These are phyloP conservation scores for Ophiostoma sp. DNA, from an alignment of 2,329 filamentous ascomycete species.

Conservation along the genomic window DNA sequence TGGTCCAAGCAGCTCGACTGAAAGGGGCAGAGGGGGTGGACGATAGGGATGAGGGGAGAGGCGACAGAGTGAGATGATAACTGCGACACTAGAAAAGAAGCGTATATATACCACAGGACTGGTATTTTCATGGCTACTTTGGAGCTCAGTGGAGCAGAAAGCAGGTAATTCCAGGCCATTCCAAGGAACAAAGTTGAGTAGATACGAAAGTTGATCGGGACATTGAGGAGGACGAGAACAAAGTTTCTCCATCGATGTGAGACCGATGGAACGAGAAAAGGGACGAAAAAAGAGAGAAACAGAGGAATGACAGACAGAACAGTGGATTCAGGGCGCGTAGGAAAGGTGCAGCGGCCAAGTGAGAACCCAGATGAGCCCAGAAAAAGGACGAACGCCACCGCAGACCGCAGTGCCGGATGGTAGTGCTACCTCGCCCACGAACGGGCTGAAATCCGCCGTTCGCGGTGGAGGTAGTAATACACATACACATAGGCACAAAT, in stretches of 20 bases:
- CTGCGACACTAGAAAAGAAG: background rate
- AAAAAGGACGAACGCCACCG: background rate
- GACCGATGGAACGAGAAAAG: background rate
- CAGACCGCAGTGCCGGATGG: background rate
- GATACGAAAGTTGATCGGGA: background rate
- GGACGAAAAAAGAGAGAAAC: background rate
- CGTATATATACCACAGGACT: no score
- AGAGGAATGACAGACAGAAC: background rate
- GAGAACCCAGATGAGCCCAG: background rate
- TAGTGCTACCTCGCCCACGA: slow-evolving; percentile 1
- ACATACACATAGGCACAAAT: no score
- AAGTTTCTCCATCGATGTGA: background rate
- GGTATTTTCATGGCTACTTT: background rate
- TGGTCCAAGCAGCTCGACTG: background rate
- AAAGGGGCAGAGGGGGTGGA: background rate
- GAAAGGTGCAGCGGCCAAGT: background rate
- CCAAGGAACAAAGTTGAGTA: background rate
- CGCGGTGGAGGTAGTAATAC: background rate
- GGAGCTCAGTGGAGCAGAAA: background rate
- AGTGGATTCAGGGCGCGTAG: background rate
- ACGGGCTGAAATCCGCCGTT: background rate
- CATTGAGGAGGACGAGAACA: background rate
- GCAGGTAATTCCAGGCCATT: background rate
- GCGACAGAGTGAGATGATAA: background rate
- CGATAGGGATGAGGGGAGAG: background rate